Evolutionary conservation across 2,329 filamentous ascomycete genomes (phyloP).

Genomic region (Trichoderma afroharzianum): DNA sequence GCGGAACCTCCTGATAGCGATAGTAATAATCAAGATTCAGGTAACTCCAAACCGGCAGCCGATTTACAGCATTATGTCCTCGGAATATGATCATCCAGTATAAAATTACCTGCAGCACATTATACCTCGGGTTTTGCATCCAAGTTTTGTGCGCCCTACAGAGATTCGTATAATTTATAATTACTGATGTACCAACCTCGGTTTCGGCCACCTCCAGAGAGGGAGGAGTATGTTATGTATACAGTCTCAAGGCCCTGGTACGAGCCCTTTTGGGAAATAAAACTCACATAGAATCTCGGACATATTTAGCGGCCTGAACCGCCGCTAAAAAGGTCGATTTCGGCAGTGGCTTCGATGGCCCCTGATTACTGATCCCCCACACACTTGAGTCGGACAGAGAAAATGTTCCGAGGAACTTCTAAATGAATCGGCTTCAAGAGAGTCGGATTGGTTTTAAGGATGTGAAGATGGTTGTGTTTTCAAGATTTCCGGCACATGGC

Average conservation of each 20-base stretch:
- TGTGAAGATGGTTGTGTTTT: background rate
- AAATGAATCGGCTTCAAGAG: background rate
- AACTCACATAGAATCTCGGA: background rate
- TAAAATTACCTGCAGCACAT: too few species aligned
- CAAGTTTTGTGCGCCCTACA: background rate
- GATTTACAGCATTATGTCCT: background rate
- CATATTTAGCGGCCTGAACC: conserved; percentile 26
- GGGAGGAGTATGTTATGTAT: background rate
- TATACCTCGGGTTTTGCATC: background rate
- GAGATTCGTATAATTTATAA: background rate
- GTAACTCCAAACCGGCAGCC: background rate
- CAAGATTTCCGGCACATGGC: background rate
- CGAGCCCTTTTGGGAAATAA: background rate
- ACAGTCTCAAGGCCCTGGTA: background rate
- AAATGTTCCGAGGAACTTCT: background rate
- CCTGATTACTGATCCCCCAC: background rate
- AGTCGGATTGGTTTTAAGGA: background rate
- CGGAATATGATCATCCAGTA: background rate
- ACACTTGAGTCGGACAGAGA: background rate
- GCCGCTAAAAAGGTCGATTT: conserved; percentile 41
- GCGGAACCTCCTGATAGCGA: background rate
- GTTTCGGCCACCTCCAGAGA: background rate
- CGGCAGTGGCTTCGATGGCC: background rate
- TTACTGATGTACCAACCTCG: background rate
- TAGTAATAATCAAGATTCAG: background rate